A percentile compares a stretch with the other conserved stretches of the same genome.
phyloP scores from a whole-genome alignment of 805 yeast genomes.

The Cyberlindnera veronae region DNA sequence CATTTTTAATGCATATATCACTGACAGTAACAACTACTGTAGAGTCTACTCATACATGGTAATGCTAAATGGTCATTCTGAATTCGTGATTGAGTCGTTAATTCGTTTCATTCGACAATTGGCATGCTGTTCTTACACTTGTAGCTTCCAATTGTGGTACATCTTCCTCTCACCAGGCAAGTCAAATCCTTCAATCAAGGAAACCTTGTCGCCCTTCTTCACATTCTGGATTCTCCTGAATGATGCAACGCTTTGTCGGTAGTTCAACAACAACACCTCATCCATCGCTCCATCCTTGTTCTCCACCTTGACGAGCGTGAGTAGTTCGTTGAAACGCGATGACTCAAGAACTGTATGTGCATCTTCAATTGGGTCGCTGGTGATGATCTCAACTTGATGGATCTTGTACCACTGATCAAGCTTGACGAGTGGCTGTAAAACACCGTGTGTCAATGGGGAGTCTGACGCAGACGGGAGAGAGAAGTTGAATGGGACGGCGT shows the following conservation, averaged over 20 bases:
- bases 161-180: constrained; percentile 7
- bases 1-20: too few species aligned
- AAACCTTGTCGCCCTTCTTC: constrained; percentile 14
- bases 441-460: constrained; percentile 7
- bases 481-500: constrained; percentile 1
- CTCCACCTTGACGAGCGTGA: constrained; percentile 9
- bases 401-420: constrained; percentile 25
- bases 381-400: constrained; percentile 12
- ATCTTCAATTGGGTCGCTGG: background rate
- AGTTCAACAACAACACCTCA: constrained; percentile 16
- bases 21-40: too few species aligned
- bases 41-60: background rate
- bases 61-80: background rate
- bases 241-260: constrained; percentile 14
- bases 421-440: constrained; percentile 18
- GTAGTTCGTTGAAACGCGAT: constrained; percentile 15
- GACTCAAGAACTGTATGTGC: constrained; percentile 6
- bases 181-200: constrained; percentile 9
- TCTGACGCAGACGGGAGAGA: constrained; percentile 1
- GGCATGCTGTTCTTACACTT: background rate
- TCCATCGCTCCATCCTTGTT: background rate
- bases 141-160: constrained; percentile 24
- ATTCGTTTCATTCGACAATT: background rate
- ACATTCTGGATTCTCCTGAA: constrained; percentile 12
- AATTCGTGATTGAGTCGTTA: background rate